Conservation (phyloP, 2,329 filamentous ascomycete species). For the Beauveria pseudobassiana region DNA sequence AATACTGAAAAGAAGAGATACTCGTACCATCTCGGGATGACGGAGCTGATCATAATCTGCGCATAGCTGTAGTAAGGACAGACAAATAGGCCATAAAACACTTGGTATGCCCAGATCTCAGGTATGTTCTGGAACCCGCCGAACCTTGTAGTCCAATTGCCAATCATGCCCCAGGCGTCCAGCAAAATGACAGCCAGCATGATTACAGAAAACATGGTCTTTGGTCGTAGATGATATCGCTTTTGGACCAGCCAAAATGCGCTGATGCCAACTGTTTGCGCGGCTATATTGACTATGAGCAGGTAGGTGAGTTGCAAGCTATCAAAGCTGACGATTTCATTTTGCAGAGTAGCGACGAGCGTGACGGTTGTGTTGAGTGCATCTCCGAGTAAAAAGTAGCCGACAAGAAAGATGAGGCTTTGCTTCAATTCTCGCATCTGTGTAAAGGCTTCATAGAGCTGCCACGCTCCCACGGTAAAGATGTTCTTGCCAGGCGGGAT, state of each 20-base stretch:
- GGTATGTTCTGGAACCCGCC: conserved; percentile 34
- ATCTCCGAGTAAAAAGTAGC: too few species aligned
- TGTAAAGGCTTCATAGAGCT: too few species aligned
- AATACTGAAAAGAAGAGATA: conserved; percentile 52
- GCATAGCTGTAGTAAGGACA: conserved; percentile 65
- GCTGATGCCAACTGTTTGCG: not conserved
- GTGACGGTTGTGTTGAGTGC: too few species aligned
- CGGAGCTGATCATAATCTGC: conserved; percentile 63
- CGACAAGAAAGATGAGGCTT: too few species aligned
- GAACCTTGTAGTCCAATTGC: conserved; percentile 36
- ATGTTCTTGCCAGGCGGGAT: too few species aligned
- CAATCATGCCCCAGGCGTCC: conserved; percentile 39
- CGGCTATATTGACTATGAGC: too few species aligned
- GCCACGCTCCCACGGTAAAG: too few species aligned
- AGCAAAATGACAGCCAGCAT: conserved; percentile 54
- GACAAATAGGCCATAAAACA: conserved; percentile 57
- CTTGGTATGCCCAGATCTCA: conserved; percentile 38
- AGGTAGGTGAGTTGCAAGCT: too few species aligned
- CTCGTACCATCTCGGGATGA: conserved; percentile 60
- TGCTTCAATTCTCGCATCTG: too few species aligned
- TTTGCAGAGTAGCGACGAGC: too few species aligned
- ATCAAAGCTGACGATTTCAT: too few species aligned
- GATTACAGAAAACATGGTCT: conserved; percentile 45
- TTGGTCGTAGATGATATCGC: not conserved
- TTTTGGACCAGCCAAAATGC: not conserved